phyloP scores from a whole-genome alignment of 805 yeast species.

The Candida suzukii region DNA sequence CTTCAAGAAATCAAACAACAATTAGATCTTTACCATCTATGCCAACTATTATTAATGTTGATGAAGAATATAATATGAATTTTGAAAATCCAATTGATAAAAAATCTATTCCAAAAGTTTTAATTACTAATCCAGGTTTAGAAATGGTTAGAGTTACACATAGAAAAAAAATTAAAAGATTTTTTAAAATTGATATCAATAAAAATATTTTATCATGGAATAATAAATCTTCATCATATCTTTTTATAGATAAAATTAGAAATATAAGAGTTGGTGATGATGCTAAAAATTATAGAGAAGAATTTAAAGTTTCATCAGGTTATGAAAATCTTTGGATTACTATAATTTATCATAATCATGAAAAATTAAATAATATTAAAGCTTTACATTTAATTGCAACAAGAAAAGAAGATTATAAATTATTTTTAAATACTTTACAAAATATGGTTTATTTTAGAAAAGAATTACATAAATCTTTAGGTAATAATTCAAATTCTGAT shows the following conservation, averaged over 20 bases:
- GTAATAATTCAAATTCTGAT: conserved; percentile 36
- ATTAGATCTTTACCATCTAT: no score
- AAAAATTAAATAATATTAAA: conserved; percentile 56
- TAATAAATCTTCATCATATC: conserved; percentile 34
- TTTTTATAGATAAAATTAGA: conserved; percentile 57
- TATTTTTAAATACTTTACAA: conserved; percentile 47
- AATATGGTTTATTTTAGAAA: conserved; percentile 50
- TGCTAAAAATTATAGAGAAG: conserved; percentile 83
- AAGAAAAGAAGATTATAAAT: conserved; percentile 41
- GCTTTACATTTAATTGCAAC: conserved; percentile 74
- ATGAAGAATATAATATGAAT: not conserved
- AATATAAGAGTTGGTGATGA: conserved; percentile 57
- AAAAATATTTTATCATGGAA: conserved; percentile 54
- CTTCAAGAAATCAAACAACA: not conserved
- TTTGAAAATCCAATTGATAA: conserved; percentile 15
- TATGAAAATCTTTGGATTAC: conserved; percentile 71
- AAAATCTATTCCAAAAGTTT: conserved; percentile 35
- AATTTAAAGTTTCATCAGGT: conserved; percentile 64
- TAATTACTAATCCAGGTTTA: conserved; percentile 46
- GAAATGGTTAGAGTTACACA: conserved; percentile 64
- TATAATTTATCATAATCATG: conserved; percentile 57
- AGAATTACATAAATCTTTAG: conserved; percentile 55
- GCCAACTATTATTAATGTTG: not conserved
- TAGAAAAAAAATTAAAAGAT: conserved; percentile 54
- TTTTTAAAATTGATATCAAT: conserved; percentile 48